A percentile compares a stretch with the other conserved stretches of the same genome.
Conservation (phyloP, 2,329 filamentous ascomycete species). For the Colletotrichum sp. region DNA sequence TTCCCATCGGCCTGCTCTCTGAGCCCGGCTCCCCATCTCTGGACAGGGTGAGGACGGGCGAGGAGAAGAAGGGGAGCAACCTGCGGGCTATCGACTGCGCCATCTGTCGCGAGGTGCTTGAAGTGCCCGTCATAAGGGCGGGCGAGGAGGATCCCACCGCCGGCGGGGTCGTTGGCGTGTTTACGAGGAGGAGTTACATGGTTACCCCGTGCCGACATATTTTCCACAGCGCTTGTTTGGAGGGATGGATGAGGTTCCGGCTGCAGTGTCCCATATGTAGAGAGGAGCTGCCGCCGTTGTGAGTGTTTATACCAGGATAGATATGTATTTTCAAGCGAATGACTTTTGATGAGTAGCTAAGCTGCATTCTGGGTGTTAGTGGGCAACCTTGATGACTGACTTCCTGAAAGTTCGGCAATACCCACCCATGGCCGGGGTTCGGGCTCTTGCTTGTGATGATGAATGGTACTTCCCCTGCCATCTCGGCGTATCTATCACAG, state of each 20-base stretch:
- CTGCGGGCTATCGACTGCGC: constrained; percentile 80
- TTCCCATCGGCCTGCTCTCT: constrained; percentile 76
- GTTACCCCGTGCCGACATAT: constrained; percentile 96
- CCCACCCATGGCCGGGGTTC: background rate
- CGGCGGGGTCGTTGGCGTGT: constrained; percentile 66
- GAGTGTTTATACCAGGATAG: constrained; percentile 27
- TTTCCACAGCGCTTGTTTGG: constrained; percentile 89
- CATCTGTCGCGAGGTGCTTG: constrained; percentile 90
- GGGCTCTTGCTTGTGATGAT: background rate
- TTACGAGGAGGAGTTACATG: constrained; percentile 89
- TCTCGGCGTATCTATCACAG: background rate
- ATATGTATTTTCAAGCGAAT: background rate
- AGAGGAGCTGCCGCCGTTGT: constrained; percentile 86
- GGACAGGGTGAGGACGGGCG: constrained; percentile 33
- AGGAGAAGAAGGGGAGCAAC: constrained; percentile 33
- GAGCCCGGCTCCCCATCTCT: constrained; percentile 24
- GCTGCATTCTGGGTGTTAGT: background rate
- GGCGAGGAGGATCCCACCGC: constrained; percentile 53
- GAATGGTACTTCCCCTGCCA: background rate
- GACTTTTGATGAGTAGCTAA: background rate
- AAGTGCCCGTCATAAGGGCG: constrained; percentile 79
- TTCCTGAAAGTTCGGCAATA: background rate
- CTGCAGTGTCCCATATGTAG: constrained; percentile 95
- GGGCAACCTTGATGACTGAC: background rate
- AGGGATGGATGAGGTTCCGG: constrained; percentile 94